Percentiles rank a stretch among this genome's conserved stretches.
phyloP scores from a whole-genome alignment of 768 basidiomycete species.

The Basidioascus undulatus region DNA sequence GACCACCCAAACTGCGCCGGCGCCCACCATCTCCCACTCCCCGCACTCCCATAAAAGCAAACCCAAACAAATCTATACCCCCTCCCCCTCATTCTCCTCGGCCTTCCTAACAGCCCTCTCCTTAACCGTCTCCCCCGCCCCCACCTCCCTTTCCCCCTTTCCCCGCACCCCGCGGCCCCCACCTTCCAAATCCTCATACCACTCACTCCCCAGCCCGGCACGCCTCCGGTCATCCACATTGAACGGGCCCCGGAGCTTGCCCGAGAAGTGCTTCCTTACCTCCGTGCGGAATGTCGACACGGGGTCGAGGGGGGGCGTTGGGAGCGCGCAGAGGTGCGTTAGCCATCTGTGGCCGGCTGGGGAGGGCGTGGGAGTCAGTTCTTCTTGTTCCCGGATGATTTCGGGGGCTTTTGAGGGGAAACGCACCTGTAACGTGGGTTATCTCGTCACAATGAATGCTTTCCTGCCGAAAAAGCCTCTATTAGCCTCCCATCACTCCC shows the following conservation, averaged over 20 bases:
- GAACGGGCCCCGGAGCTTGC: slow-evolving; percentile 59
- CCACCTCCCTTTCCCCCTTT: no score
- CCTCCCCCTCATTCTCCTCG: no score
- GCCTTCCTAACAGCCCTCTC: no score
- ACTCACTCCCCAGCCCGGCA: slow-evolving; percentile 45
- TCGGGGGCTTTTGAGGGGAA: no score
- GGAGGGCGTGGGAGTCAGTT: slow-evolving; percentile 7
- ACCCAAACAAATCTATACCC: no score
- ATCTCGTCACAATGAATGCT: slow-evolving; percentile 61
- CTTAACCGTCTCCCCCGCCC: no score
- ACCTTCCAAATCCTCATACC: slow-evolving; percentile 46
- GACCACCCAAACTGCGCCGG: no score
- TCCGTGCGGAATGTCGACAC: slow-evolving; percentile 42
- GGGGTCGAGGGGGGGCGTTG: slow-evolving; percentile 24
- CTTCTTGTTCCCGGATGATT: slow-evolving; percentile 33
- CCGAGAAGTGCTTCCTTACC: slow-evolving; percentile 42
- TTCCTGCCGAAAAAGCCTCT: no score
- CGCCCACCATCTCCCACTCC: no score
- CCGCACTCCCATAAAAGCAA: no score
- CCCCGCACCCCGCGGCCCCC: no score
- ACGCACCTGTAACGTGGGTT: slow-evolving; percentile 50
- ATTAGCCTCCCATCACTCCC: no score
- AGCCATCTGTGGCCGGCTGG: slow-evolving; percentile 4
- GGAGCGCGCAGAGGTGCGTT: slow-evolving; percentile 4
- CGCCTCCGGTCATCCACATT: slow-evolving; percentile 45